These are phyloP conservation scores for Ophiostoma populinum DNA, from an alignment of 2,329 filamentous ascomycete species.

Conservation along the genomic window DNA sequence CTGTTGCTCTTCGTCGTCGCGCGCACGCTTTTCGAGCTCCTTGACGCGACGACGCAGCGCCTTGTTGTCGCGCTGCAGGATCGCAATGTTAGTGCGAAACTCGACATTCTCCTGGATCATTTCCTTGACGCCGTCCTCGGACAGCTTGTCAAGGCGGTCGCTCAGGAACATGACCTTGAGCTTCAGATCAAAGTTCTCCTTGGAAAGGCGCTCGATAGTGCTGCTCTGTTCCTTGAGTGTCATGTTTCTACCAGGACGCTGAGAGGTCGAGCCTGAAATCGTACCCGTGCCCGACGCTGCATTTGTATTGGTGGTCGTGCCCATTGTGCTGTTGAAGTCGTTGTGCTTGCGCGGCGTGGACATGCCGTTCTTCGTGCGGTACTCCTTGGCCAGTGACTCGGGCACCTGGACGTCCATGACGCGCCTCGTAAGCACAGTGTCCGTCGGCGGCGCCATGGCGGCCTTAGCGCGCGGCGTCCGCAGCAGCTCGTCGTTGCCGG, in stretches of 20 bases:
- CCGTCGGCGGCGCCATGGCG: constrained; percentile 46
- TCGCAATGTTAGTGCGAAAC: constrained; percentile 75
- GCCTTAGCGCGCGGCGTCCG: constrained; percentile 52
- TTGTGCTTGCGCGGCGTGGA: constrained; percentile 38
- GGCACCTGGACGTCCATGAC: constrained; percentile 83
- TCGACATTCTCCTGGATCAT: constrained; percentile 98
- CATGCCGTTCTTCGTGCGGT: constrained; percentile 55
- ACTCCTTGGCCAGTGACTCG: constrained; percentile 73
- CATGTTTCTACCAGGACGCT: constrained; percentile 48
- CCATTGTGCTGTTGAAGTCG: constrained; percentile 28
- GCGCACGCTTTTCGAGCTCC: constrained; percentile 68
- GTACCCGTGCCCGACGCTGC: constrained; percentile 20
- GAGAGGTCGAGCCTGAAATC: constrained; percentile 7
- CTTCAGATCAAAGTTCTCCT: constrained; percentile 96
- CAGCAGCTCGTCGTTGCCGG: constrained; percentile 29
- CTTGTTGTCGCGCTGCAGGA: constrained; percentile 83
- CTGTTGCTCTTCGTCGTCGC: constrained; percentile 48
- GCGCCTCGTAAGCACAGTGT: constrained; percentile 76
- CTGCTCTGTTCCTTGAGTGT: constrained; percentile 95
- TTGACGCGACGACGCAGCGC: constrained; percentile 62
- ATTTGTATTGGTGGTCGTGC: constrained; percentile 14
- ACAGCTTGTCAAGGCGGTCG: constrained; percentile 79
- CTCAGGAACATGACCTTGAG: constrained; percentile 96
- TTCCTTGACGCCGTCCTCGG: constrained; percentile 90
- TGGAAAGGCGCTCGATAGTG: constrained; percentile 88